Conservation (phyloP, 306 rosid species). For the Canavalia ensiformis region DNA sequence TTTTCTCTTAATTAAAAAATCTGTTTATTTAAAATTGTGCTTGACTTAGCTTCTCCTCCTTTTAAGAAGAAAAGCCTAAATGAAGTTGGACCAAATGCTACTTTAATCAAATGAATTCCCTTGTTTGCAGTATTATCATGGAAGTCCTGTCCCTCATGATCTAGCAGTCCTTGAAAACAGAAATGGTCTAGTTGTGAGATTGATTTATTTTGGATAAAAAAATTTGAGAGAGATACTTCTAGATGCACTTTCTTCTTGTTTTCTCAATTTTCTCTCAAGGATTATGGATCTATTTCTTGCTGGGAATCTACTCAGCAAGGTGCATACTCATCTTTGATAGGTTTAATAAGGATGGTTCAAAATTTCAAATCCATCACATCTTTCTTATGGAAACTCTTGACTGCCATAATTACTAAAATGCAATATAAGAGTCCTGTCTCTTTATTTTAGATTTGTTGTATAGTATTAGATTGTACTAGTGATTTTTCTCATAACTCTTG, state of each 20-base stretch:
- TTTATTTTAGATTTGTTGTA: background rate
- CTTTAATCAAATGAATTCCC: background rate
- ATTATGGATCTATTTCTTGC: slow-evolving; percentile 22
- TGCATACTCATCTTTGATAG: background rate
- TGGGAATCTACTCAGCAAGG: slow-evolving; percentile 20
- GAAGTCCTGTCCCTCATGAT: slow-evolving; percentile 6
- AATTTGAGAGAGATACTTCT: slow-evolving; percentile 32
- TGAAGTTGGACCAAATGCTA: background rate
- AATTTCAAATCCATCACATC: background rate
- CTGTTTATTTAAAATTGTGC: background rate
- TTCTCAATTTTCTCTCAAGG: background rate
- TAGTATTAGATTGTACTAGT: background rate
- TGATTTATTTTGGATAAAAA: slow-evolving; percentile 16
- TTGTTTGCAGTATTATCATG: slow-evolving; percentile 11
- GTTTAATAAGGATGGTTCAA: slow-evolving; percentile 3
- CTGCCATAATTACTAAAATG: slow-evolving; percentile 4
- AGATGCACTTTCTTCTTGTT: background rate
- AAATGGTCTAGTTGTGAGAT: background rate
- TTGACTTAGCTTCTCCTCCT: background rate
- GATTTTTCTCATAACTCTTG: background rate
- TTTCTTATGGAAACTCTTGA: slow-evolving; percentile 8
- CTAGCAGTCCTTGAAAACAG: slow-evolving; percentile 16
- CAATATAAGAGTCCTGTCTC: background rate
- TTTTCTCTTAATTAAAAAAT: background rate
- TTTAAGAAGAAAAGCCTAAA: background rate